A percentile compares a stretch with the other conserved stretches of the same genome.
These are phyloP conservation scores for Macrolepiota albuminosa DNA, from an alignment of 768 basidiomycete species.

Conservation along the genomic window DNA sequence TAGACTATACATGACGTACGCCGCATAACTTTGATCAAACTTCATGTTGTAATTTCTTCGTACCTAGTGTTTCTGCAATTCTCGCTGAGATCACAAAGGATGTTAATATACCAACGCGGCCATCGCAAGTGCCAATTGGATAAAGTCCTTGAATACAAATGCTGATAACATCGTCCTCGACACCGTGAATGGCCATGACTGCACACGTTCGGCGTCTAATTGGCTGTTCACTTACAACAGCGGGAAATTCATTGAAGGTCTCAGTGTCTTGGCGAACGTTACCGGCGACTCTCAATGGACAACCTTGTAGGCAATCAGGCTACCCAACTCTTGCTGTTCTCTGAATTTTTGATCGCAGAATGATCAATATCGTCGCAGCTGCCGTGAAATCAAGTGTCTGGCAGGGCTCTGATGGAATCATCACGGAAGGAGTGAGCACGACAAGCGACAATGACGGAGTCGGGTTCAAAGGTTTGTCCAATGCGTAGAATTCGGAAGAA, in stretches of 20 bases:
- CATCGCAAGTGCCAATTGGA: constrained; percentile 43
- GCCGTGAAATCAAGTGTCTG: constrained; percentile 40
- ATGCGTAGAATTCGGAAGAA: background rate
- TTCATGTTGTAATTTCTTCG: background rate
- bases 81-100: constrained; percentile 43
- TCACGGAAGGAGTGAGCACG: constrained; percentile 44
- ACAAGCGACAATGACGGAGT: constrained; percentile 39
- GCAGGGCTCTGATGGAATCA: constrained; percentile 46
- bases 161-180: constrained; percentile 38
- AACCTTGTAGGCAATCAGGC: constrained; percentile 26
- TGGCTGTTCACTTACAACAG: constrained; percentile 54
- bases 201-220: constrained; percentile 36
- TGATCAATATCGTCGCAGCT: constrained; percentile 32
- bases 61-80: constrained; percentile 40
- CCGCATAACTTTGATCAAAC: background rate
- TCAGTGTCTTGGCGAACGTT: constrained; percentile 38
- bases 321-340: too few species aligned
- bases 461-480: constrained; percentile 44
- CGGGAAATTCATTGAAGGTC: constrained; percentile 50
- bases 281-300: constrained; percentile 39
- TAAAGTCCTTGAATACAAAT: constrained; percentile 41
- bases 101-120: constrained; percentile 41
- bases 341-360: constrained; percentile 17
- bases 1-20: constrained; percentile 15
- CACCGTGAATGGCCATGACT: constrained; percentile 41